phyloP scores from a whole-genome alignment of 176 grass and related monocot species.

The Avena sativa region DNA sequence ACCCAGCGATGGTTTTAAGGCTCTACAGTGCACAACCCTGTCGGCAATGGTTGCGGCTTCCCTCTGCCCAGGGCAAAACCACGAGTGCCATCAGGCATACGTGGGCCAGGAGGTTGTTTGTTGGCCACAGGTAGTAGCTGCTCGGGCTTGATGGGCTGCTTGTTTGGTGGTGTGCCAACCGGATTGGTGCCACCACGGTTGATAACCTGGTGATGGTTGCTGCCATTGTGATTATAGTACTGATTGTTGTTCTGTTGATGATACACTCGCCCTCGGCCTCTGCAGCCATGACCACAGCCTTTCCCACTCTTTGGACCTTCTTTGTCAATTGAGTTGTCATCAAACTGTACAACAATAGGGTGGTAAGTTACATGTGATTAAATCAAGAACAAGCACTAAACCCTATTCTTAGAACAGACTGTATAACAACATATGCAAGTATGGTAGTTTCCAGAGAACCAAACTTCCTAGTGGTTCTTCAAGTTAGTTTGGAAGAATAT shows the following conservation, averaged over 20 bases:
- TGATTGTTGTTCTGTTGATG: constrained; percentile 52
- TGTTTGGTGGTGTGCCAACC: constrained; percentile 54
- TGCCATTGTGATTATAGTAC: constrained; percentile 51
- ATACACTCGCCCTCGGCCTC: constrained; percentile 56
- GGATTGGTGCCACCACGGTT: constrained; percentile 52
- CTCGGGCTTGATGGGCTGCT: constrained; percentile 46
- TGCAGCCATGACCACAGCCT: constrained; percentile 48
- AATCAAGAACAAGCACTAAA: background rate
- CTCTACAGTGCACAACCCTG: constrained; percentile 20
- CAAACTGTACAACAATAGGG: background rate
- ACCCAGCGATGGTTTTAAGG: background rate
- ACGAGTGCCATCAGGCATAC: constrained; percentile 89
- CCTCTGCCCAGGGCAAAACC: constrained; percentile 88
- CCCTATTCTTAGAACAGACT: background rate
- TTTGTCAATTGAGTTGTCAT: constrained; percentile 59
- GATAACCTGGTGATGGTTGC: constrained; percentile 50
- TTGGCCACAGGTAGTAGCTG: constrained; percentile 48
- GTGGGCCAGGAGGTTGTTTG: constrained; percentile 80
- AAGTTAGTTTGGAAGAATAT: background rate
- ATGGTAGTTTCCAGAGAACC: background rate
- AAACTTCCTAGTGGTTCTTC: background rate
- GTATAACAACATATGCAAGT: background rate
- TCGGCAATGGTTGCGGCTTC: constrained; percentile 49
- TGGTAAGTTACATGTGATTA: background rate
- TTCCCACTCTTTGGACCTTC: constrained; percentile 57